phyloP scores from a whole-genome alignment of 2,329 filamentous ascomycete species.

The Trichoderma semiorbis region DNA sequence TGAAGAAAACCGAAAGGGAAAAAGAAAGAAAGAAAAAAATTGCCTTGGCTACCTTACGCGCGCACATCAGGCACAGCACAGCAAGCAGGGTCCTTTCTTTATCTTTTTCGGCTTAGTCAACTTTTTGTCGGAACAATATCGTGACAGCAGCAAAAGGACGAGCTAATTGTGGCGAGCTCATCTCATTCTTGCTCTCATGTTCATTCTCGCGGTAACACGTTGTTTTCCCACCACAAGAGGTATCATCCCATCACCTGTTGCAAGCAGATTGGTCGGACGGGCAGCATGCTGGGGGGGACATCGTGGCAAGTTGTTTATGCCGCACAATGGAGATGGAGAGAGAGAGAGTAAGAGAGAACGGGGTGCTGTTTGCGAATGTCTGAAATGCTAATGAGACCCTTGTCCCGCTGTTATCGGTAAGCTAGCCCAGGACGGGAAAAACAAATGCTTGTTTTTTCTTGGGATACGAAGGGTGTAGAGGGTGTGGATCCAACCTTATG shows the following conservation, averaged over 20 bases:
- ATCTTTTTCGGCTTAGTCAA: neutral
- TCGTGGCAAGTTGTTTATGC: neutral
- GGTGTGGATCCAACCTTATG: neutral
- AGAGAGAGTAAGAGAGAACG: neutral
- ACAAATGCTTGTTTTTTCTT: neutral
- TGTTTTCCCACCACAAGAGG: neutral
- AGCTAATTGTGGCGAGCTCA: neutral
- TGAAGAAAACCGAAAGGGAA: neutral
- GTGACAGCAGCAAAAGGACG: neutral
- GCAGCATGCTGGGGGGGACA: neutral
- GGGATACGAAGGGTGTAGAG: neutral
- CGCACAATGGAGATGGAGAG: neutral
- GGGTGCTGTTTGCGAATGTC: neutral
- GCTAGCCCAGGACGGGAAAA: neutral
- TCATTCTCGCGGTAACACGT: neutral
- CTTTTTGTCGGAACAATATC: neutral
- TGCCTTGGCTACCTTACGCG: neutral
- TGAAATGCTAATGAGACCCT: neutral
- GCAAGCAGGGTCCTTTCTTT: neutral
- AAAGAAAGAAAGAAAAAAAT: neutral
- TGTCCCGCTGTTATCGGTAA: neutral
- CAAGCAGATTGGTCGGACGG: neutral
- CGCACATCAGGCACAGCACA: neutral
- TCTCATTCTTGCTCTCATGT: neutral
- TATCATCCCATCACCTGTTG: neutral